A percentile compares a stretch with the other conserved stretches of the same genome.
Conservation (phyloP, 2,329 filamentous ascomycete species). For the Leptosphaerulina australis region DNA sequence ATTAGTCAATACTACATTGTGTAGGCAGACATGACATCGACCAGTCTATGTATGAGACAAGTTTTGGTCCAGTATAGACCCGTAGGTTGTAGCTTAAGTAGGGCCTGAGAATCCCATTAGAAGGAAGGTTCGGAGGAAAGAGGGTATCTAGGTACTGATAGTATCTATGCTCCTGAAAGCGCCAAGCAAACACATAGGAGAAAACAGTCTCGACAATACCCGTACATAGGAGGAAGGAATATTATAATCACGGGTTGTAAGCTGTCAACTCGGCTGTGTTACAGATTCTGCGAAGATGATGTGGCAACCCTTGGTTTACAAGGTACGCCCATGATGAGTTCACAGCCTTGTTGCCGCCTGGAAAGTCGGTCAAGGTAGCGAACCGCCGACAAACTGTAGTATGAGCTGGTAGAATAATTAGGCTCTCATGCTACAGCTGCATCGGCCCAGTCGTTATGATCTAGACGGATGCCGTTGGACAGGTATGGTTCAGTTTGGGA, state of each 20-base stretch:
- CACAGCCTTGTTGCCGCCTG: not conserved
- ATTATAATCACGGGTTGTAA: too few species aligned
- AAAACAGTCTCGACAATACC: not conserved
- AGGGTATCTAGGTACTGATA: constrained; percentile 5
- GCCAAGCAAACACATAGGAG: not conserved
- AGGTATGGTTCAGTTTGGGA: constrained; percentile 34
- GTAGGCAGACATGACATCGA: not conserved
- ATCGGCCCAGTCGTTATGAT: constrained; percentile 29
- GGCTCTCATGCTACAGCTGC: constrained; percentile 25
- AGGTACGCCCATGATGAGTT: not conserved
- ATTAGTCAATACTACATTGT: constrained; percentile 4
- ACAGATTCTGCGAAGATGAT: too few species aligned
- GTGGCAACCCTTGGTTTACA: not conserved
- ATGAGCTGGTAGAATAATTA: too few species aligned
- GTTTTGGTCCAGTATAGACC: not conserved
- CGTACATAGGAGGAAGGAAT: not conserved
- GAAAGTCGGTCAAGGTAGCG: not conserved
- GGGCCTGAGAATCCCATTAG: too few species aligned
- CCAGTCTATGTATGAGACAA: not conserved
- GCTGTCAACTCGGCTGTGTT: not conserved
- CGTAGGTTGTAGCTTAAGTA: not conserved
- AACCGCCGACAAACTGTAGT: too few species aligned
- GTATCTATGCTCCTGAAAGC: constrained; percentile 4
- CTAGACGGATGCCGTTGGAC: constrained; percentile 28
- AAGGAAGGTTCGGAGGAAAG: not conserved